Evolutionary conservation across 352 stramenopile species (phyloP).

Genomic region (Elongisporangium anandrum): DNA sequence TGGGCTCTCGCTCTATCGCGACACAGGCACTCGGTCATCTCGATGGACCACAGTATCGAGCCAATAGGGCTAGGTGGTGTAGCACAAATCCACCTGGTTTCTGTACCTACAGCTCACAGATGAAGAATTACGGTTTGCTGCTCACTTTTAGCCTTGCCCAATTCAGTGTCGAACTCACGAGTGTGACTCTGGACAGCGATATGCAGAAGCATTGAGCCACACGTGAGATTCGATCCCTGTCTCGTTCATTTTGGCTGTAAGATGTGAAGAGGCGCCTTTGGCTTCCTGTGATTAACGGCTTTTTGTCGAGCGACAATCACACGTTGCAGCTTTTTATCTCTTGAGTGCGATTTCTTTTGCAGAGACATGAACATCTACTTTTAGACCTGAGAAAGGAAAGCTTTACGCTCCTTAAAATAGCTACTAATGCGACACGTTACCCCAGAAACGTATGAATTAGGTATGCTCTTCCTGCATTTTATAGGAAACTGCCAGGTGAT

Average conservation of each 20-base stretch:
- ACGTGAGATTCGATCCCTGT: too few relatives aligned
- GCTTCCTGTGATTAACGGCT: not conserved
- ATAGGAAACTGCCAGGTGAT: not conserved
- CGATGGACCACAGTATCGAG: not conserved
- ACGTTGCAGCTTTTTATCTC: not conserved
- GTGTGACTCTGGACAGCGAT: not conserved
- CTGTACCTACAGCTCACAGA: not conserved
- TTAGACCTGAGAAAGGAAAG: not conserved
- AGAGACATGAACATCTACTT: not conserved
- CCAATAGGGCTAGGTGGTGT: not conserved
- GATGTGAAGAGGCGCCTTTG: too few relatives aligned
- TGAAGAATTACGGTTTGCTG: not conserved
- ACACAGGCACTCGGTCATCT: too few relatives aligned
- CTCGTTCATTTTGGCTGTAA: too few relatives aligned
- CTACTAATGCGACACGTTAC: not conserved
- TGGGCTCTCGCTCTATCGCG: too few relatives aligned
- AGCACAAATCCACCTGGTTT: not conserved
- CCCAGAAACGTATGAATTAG: not conserved
- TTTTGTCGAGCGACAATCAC: not conserved
- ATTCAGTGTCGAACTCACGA: not conserved
- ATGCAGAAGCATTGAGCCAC: too few relatives aligned
- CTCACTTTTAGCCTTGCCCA: not conserved
- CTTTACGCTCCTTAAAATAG: not conserved
- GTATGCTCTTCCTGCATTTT: not conserved
- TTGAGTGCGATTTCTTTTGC: not conserved